A percentile compares a stretch with the other conserved stretches of the same genome.
phyloP scores from a whole-genome alignment of 352 stramenopile species.

The Plasmopara viticola region DNA sequence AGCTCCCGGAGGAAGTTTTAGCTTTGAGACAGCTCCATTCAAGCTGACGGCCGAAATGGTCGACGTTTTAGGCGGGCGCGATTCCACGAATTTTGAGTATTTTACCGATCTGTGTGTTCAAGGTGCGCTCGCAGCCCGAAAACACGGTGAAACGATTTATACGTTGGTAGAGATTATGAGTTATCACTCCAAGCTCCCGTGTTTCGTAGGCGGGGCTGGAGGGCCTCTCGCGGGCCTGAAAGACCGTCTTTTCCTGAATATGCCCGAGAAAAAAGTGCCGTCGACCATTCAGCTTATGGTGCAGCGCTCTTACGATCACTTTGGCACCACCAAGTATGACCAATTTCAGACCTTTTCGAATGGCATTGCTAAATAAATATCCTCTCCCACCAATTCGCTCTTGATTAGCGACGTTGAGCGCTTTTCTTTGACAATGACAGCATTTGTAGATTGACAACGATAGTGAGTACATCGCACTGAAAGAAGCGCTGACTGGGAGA shows the following conservation, averaged over 20 bases:
- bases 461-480: too few relatives aligned
- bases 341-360: constrained; percentile 91
- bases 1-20: constrained; percentile 87
- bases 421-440: too few relatives aligned
- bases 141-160: constrained; percentile 92
- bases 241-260: constrained; percentile 67
- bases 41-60: constrained; percentile 96
- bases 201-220: constrained; percentile 41
- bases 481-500: too few relatives aligned
- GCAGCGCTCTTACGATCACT: constrained; percentile 93
- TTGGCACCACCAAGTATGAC: constrained; percentile 94
- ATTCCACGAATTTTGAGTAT: constrained; percentile 88
- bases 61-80: constrained; percentile 88
- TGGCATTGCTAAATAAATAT: constrained; percentile 73
- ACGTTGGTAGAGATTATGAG: constrained; percentile 94
- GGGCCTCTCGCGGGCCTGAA: constrained; percentile 38
- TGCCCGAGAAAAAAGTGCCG: constrained; percentile 51
- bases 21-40: constrained; percentile 95
- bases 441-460: too few relatives aligned
- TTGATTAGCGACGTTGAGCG: too few relatives aligned
- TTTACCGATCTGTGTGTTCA: constrained; percentile 93
- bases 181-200: constrained; percentile 70
- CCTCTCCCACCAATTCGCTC: too few relatives aligned
- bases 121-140: constrained; percentile 88
- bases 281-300: constrained; percentile 86